Percentiles rank a stretch among this genome's conserved stretches.
Evolutionary conservation across 176 grass and related monocot genomes (phyloP).

Genomic region (Chrysopogon serrulatus): DNA sequence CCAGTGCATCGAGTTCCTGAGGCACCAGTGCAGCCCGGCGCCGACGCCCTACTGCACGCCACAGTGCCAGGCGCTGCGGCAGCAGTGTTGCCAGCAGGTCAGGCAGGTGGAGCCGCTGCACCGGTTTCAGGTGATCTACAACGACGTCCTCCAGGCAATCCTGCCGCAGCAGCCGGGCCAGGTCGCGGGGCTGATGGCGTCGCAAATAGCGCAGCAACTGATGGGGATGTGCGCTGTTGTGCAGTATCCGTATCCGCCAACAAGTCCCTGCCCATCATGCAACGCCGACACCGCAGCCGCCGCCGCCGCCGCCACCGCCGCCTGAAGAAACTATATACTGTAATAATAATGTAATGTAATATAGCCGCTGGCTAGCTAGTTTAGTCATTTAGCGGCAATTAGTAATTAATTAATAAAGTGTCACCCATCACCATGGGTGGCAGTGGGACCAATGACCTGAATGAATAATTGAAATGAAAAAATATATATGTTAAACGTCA

Average conservation of each 20-base stretch:
- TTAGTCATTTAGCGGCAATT: neutral
- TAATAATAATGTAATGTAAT: neutral
- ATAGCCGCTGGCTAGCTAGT: neutral
- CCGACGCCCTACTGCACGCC: neutral
- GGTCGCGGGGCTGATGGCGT: neutral
- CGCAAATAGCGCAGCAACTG: neutral
- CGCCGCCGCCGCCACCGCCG: too few relatives aligned
- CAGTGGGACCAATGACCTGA: too few relatives aligned
- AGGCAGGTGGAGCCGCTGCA: conserved; percentile 9
- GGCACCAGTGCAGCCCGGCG: conserved; percentile 7
- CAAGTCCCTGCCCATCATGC: neutral
- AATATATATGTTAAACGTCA: too few relatives aligned
- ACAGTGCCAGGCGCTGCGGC: neutral
- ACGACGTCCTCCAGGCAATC: neutral
- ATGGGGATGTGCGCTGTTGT: neutral
- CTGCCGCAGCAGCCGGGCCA: neutral
- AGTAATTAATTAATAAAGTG: neutral
- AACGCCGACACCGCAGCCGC: too few relatives aligned
- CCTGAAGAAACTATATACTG: neutral
- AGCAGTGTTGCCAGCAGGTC: conserved; percentile 3
- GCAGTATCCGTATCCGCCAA: too few relatives aligned
- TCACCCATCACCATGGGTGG: neutral
- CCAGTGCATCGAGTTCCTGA: neutral
- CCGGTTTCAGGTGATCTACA: neutral
- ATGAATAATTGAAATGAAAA: too few relatives aligned